Conservation (phyloP, 1,139 yeast genomes). For the Zhuliangozyma blackwelliae region DNA sequence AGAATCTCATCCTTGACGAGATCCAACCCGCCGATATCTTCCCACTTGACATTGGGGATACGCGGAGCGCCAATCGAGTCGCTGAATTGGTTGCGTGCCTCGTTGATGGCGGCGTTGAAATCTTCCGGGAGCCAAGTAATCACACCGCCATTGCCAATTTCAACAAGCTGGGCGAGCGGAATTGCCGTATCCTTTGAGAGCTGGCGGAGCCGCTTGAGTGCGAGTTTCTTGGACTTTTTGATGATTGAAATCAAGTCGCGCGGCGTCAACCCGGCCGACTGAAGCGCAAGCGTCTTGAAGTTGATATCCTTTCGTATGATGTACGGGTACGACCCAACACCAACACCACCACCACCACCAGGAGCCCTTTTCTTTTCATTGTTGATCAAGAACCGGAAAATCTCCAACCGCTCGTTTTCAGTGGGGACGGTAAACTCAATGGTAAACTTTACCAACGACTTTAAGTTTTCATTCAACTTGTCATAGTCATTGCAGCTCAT, state of each 20-base stretch:
- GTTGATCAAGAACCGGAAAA: constrained; percentile 50
- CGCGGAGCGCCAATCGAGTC: constrained; percentile 97
- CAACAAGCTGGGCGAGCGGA: constrained; percentile 24
- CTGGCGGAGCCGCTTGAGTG: constrained; percentile 47
- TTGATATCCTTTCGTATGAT: constrained; percentile 52
- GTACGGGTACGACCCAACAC: constrained; percentile 19
- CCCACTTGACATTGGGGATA: constrained; percentile 94
- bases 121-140: constrained; percentile 59
- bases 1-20: constrained; percentile 85
- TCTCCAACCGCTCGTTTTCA: constrained; percentile 65
- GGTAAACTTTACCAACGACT: constrained; percentile 74
- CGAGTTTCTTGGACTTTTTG: constrained; percentile 55
- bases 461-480: constrained; percentile 58
- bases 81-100: constrained; percentile 82
- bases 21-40: constrained; percentile 89
- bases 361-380: constrained; percentile 13
- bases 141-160: constrained; percentile 48
- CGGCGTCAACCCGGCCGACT: constrained; percentile 91
- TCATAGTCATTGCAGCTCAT: constrained; percentile 75
- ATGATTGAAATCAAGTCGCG: constrained; percentile 74
- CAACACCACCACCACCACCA: constrained; percentile 3
- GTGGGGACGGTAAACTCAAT: constrained; percentile 72
- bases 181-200: constrained; percentile 14
- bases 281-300: constrained; percentile 60
- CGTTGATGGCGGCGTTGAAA: constrained; percentile 68